phyloP scores from a whole-genome alignment of 148 eudicot species.

The Persicaria tinctoria region DNA sequence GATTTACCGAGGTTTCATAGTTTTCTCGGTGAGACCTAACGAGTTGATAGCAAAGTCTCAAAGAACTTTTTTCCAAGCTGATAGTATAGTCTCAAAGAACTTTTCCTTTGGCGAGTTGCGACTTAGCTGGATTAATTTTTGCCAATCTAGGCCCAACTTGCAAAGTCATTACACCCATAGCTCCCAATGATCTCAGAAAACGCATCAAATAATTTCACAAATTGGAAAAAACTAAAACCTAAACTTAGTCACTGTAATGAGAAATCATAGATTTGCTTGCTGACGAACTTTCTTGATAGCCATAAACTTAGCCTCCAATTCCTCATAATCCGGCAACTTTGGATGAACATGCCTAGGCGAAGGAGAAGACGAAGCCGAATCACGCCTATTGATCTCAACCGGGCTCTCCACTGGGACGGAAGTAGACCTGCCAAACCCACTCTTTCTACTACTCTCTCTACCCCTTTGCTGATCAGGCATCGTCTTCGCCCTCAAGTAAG shows the following conservation, averaged over 20 bases:
- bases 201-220: neutral
- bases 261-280: neutral
- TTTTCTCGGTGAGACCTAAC: no score
- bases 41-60: no score
- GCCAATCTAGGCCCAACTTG: no score
- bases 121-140: no score
- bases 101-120: no score
- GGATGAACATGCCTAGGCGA: conserved; percentile 19
- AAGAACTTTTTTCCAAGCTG: no score
- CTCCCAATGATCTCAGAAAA: neutral
- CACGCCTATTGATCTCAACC: neutral
- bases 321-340: conserved; percentile 19
- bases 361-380: no score
- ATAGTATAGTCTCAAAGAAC: no score
- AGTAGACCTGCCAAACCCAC: neutral
- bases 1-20: no score
- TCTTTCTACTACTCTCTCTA: neutral
- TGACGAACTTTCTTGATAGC: conserved; percentile 15
- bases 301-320: conserved; percentile 10
- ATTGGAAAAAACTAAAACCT: neutral
- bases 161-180: no score
- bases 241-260: neutral
- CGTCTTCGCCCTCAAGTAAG: conserved; percentile 8
- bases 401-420: conserved; percentile 1
- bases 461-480: neutral